phyloP scores from a whole-genome alignment of 768 basidiomycete species.

The Hericium alpestre region DNA sequence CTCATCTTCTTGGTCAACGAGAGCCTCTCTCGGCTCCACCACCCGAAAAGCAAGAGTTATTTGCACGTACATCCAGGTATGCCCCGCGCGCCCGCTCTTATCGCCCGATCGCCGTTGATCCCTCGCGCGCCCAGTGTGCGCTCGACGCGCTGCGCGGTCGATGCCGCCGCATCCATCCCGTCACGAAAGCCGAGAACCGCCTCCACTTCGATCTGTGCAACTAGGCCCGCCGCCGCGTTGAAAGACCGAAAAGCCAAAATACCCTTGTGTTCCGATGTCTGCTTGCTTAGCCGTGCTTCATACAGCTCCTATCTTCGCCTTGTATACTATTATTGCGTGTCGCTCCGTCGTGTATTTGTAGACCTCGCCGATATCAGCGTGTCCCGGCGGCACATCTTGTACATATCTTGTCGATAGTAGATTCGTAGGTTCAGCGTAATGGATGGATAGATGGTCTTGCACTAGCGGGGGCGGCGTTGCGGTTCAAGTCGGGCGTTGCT shows the following conservation, averaged over 20 bases:
- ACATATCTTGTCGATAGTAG: neutral
- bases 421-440: neutral
- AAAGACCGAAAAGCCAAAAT: neutral
- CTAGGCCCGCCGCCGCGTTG: neutral
- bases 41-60: neutral
- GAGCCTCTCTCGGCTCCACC: neutral
- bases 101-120: neutral
- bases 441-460: neutral
- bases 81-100: too few relatives aligned
- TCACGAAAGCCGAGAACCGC: conserved; percentile 1
- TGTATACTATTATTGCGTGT: neutral
- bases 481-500: too few relatives aligned
- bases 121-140: neutral
- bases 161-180: conserved; percentile 2
- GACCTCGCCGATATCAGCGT: neutral
- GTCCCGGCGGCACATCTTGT: neutral
- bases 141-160: conserved; percentile 3
- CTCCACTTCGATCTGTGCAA: conserved; percentile 10
- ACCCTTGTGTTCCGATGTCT: too few relatives aligned
- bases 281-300: neutral
- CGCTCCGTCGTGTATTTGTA: neutral
- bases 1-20: neutral
- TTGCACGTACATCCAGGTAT: conserved; percentile 5
- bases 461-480: too few relatives aligned
- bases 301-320: neutral